Percentiles rank a stretch among this genome's conserved stretches.
Conservation (phyloP, 106 monocot species). For the Acorus calamus region DNA sequence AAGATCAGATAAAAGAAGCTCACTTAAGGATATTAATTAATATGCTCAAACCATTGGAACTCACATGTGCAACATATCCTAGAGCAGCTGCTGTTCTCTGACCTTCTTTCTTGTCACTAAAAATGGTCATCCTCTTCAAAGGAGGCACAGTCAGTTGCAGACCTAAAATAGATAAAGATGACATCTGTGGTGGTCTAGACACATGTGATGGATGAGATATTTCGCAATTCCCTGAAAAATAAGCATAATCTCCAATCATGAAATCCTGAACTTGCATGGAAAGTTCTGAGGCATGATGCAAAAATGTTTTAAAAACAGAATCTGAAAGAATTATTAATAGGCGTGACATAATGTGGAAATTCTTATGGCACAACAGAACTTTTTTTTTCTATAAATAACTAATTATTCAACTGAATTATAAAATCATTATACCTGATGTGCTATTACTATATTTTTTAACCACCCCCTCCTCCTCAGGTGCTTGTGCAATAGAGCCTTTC, state of each 20-base stretch:
- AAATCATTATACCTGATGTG: constrained; percentile 19
- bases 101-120: constrained; percentile 74
- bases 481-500: constrained; percentile 26
- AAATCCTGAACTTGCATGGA: no score
- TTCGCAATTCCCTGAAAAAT: constrained; percentile 26
- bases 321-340: not conserved
- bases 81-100: constrained; percentile 74
- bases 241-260: not conserved
- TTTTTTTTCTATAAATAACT: not conserved
- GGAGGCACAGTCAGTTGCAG: constrained; percentile 52
- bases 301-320: not conserved
- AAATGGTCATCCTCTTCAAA: constrained; percentile 53
- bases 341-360: no score
- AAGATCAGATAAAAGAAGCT: not conserved
- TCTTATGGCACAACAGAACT: no score
- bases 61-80: constrained; percentile 97
- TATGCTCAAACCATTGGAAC: constrained; percentile 3
- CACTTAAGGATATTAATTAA: not conserved
- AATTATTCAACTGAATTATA: not conserved
- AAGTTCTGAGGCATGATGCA: not conserved
- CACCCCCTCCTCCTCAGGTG: constrained; percentile 18
- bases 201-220: constrained; percentile 19
- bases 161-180: constrained; percentile 63
- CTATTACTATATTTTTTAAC: constrained; percentile 19
- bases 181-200: constrained; percentile 24